Evolutionary conservation across 345 rosid genomes (phyloP).

Genomic region (Hibiscus tridactylites): DNA sequence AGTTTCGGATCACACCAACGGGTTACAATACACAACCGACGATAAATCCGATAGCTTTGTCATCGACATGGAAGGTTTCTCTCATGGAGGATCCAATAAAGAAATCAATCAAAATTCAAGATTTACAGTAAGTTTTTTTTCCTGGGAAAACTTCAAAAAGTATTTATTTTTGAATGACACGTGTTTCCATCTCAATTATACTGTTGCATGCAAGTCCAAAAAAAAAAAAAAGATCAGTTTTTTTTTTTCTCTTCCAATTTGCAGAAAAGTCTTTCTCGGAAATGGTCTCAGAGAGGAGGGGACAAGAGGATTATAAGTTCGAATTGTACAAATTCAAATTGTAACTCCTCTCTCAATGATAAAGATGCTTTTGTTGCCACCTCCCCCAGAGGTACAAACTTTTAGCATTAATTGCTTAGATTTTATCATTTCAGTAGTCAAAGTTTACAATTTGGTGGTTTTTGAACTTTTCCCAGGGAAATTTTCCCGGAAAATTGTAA

Average conservation of each 20-base stretch:
- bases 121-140: slow-evolving; percentile 29
- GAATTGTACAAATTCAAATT: not conserved
- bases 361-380: slow-evolving; percentile 32
- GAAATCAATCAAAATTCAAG: slow-evolving; percentile 38
- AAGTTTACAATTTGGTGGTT: too few species aligned
- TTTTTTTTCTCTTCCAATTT: slow-evolving; percentile 17
- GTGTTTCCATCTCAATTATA: not conserved
- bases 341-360: slow-evolving; percentile 22
- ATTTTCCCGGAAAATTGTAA: not conserved
- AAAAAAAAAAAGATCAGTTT: not conserved
- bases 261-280: slow-evolving; percentile 74
- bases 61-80: slow-evolving; percentile 15
- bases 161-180: not conserved
- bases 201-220: not conserved
- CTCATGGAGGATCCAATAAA: slow-evolving; percentile 3
- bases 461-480: not conserved
- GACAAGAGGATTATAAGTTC: slow-evolving; percentile 30
- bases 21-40: slow-evolving; percentile 8
- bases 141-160: not conserved
- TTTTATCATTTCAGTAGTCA: not conserved
- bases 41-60: slow-evolving; percentile 13
- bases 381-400: slow-evolving; percentile 52
- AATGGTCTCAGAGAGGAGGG: slow-evolving; percentile 40
- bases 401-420: not conserved
- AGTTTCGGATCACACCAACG: slow-evolving; percentile 11